Evolutionary conservation across 495 filamentous ascomycete genomes (phyloP), one percentile per base, ranked within the genome.

Genomic region (Aspergillus egyptiacus): DNA sequence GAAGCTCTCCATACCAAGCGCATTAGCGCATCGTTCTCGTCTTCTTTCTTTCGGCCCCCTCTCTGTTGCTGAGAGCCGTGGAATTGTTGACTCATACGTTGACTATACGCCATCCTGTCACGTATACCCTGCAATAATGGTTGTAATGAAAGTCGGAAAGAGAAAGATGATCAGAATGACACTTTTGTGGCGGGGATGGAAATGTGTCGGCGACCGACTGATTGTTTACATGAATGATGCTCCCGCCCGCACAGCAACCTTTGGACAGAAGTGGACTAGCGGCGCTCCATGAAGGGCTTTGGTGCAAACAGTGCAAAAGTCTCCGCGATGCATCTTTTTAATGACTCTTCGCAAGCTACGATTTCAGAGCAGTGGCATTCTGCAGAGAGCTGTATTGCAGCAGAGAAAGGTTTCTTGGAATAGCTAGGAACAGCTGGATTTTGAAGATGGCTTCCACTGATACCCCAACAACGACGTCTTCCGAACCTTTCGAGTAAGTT

Each of bases 11-110:
- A 60, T 62, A 87, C 84, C 66, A 96, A 72, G 51, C 84, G 83
- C 89, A 96, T 94, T 69, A 93, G 83, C 18, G 87, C 85, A 72
- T 94, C 89, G 53, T 79, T 81, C 17, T 86, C 83, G 50, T 91
- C 87, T 51, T 87, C 85, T 62, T 88, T 86, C 68, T 86, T 86
- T 64, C 81, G 85, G 57, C 74, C 71, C 42, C 77, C 69, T 47
- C 76, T 63, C 51, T 84, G 77, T 58, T 83, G 81, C 66, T 82
- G 78, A 50, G 70, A 60, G 58, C 68, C 62, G 55, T 70, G 69
- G 54, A 81, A 78, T 61, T 79, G 79, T 50, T 77, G 76, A 68
- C 87, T 93, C 83, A 89, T 89, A 63, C 89, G 82, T 51, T 78
- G 71, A 55, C 89, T 88, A 72, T 82, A 91, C 13, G 69, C 56